Conservation (phyloP, 176 grass and related monocot species). For the Triticum turgidum region DNA sequence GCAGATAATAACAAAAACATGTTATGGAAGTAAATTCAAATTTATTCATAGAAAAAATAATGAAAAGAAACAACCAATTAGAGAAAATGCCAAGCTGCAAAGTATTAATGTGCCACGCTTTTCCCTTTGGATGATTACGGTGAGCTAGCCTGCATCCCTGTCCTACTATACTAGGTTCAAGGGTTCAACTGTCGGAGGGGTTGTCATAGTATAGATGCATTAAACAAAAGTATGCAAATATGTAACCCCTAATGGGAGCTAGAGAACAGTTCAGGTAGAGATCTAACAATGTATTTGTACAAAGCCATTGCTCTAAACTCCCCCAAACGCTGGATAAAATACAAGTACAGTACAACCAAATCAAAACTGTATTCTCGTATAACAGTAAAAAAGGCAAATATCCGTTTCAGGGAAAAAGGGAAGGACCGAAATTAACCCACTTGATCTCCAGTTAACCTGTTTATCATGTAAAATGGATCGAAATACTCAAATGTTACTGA, state of each 20-base stretch:
- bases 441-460: not conserved
- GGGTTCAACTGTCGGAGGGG: not conserved
- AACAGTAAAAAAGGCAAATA: not conserved
- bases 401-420: not conserved
- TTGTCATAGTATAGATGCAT: not conserved
- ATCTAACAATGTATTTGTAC: not conserved
- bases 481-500: not conserved
- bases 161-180: slow-evolving; percentile 15
- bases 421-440: not conserved
- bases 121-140: not conserved
- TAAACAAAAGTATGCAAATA: not conserved
- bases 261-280: not conserved
- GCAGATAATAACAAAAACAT: slow-evolving; percentile 40
- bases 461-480: not conserved
- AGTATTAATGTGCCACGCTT: not conserved
- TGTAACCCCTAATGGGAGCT: not conserved
- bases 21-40: slow-evolving; percentile 31
- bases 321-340: not conserved
- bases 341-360: not conserved
- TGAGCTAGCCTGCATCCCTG: not conserved
- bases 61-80: slow-evolving; percentile 11
- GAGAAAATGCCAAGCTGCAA: not conserved
- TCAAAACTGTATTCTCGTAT: not conserved
- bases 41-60: not conserved
- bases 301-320: not conserved